Evolutionary conservation across 805 yeast species (phyloP).

Genomic region (Saccharomycopsis guyanensis): DNA sequence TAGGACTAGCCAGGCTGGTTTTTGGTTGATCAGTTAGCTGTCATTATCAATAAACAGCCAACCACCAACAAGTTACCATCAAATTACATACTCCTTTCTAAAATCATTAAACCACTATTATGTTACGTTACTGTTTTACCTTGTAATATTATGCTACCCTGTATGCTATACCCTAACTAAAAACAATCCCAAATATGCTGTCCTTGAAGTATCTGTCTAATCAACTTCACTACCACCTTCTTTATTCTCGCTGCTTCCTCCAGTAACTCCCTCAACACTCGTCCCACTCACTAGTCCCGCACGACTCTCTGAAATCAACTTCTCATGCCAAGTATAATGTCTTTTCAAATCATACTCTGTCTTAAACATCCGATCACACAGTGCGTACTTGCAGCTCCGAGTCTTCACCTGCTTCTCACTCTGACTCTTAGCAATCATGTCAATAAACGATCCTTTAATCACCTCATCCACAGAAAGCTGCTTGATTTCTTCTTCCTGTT

Average conservation of each 20-base stretch:
- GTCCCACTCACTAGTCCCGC: not conserved
- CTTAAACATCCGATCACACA: constrained; percentile 36
- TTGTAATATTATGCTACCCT: too few species aligned
- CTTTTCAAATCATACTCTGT: constrained; percentile 36
- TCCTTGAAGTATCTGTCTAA: not conserved
- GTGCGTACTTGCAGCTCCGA: constrained; percentile 33
- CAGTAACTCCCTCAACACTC: too few species aligned
- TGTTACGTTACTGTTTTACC: too few species aligned
- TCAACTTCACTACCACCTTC: not conserved
- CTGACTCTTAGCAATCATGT: constrained; percentile 2
- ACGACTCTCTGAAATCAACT: constrained; percentile 4
- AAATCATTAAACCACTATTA: too few species aligned
- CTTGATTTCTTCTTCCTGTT: not conserved
- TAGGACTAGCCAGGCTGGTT: too few species aligned
- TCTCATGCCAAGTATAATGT: constrained; percentile 42
- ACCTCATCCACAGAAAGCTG: not conserved
- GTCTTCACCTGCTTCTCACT: constrained; percentile 22
- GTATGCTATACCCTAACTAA: not conserved
- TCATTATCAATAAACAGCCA: too few species aligned
- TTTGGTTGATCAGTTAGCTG: too few species aligned
- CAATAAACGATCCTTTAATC: constrained; percentile 2
- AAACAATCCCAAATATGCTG: not conserved
- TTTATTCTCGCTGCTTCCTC: too few species aligned
- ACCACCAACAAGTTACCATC: too few species aligned
- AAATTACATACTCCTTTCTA: too few species aligned